A percentile compares a stretch with the other conserved stretches of the same genome.
These are phyloP conservation scores for Penicillium soppii DNA, from an alignment of 495 filamentous ascomycete genomes.

Conservation along the genomic window DNA sequence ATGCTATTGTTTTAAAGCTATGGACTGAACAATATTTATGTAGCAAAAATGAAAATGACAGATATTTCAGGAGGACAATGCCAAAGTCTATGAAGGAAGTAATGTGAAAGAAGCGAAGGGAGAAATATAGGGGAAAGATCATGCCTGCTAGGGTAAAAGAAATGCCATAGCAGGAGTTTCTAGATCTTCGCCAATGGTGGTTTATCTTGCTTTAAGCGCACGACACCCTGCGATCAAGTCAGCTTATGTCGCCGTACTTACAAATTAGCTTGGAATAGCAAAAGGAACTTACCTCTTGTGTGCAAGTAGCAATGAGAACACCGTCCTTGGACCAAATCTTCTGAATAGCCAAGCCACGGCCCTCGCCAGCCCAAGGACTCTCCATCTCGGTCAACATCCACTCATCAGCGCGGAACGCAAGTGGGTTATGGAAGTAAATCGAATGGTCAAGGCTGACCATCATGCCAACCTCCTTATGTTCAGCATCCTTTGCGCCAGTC, in stretches of 20 bases:
- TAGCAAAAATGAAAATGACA: not conserved
- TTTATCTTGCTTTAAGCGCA: conserved; percentile 47
- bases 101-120: conserved; percentile 7
- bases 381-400: conserved; percentile 94
- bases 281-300: conserved; percentile 41
- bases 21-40: too few species aligned
- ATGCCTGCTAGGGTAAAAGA: not conserved
- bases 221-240: conserved; percentile 36
- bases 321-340: conserved; percentile 85
- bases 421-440: conserved; percentile 91
- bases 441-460: conserved; percentile 93
- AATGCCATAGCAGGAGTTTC: not conserved
- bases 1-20: not conserved
- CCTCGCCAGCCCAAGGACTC: conserved; percentile 91
- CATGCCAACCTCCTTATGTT: conserved; percentile 70
- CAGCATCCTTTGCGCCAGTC: conserved; percentile 13
- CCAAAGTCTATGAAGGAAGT: conserved; percentile 9
- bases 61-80: not conserved
- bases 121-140: too few species aligned
- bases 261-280: too few species aligned
- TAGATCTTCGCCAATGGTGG: conserved; percentile 43
- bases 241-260: conserved; percentile 10
- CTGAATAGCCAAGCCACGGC: conserved; percentile 82
- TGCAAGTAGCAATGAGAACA: conserved; percentile 66
- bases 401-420: conserved; percentile 78